Base-by-base conservation (phyloP, 1,284 basidiomycete genomes). In the Apiotrichum veenhuisii region DNA sequence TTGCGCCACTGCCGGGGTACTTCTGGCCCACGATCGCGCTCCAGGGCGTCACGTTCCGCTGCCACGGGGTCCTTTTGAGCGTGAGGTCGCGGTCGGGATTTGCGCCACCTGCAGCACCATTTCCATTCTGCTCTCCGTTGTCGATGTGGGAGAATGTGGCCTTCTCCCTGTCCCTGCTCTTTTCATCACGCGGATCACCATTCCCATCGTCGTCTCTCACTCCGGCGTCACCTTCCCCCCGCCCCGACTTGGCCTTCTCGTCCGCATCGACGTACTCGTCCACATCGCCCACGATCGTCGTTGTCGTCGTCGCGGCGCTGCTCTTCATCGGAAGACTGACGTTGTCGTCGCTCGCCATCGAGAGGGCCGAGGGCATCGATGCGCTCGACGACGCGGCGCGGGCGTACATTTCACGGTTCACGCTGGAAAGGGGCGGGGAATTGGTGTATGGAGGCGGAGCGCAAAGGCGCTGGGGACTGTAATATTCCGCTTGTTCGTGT, bases 1-100 rank as follows among this genome's bases (percentile, higher is more conserved):
- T 61, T 3, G 75, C 77, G 10, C 77, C 78, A 11, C 62, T 59
- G 2, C 59, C 59, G 36, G 52, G 55, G 53, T 58, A 61, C 18
- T 45, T 5, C 40, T 54, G 41, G 3, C 11, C 20, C 1, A 40
- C 20, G 26, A 61, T 45, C 4, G 17, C 37, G 10, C 33, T 18
- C 59, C 59, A 61, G 14, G 55, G 53, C 15, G 59, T 58, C 4
- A 47, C 22, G 41, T 36, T 18, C 2, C 34, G 18, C 12, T 50
- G 53, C 59, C 59, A 61, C 18, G 52, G 52, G 2, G 44, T 44
- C 7, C 26, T n/a, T 11, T 20, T 15, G n/a, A 56, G 58, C 2
- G 43, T 44, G 48, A 20, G 49, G 37, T 58, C 56, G 30, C 30
- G 30, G 30, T 30, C 30, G 30, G 30, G 30, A 30, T 30, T 5